Base-by-base conservation (phyloP, 345 rosid species). In the Cardamine resedifolia region DNA sequence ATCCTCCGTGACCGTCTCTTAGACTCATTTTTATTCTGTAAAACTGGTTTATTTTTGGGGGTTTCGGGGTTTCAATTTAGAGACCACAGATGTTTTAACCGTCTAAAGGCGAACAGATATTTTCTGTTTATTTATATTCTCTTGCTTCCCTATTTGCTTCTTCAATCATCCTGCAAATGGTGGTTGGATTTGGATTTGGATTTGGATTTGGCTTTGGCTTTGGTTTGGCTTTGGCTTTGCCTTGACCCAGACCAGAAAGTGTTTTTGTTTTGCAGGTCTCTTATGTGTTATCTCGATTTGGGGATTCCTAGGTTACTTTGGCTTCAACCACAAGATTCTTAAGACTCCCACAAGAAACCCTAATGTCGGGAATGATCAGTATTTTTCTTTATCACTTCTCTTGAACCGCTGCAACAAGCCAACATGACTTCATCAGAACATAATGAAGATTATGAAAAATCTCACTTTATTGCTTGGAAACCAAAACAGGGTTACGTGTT, bases 1-100 rank as follows among this genome's bases (percentile, higher is more conserved):
- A 53, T 52, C 50, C 10, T 58, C 20, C 20, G 47, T 43, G 65
- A 43, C 59, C 49, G 24, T 68, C 69, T n/a, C n/a, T n/a, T 70
- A 11, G 58, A 63, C 64, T 47, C 60, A 70, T 63, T 47, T 64
- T 63, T 27, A 7, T 45, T 28, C 20, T 69, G 50, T 75, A 74
- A 59, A 67, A 59, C 63, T 67, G 43, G 72, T 59, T 58, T 50
- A 47, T 20, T 33, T 16, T 64, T 15, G 9, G 50, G 70, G 55
- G 16, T 36, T 59, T 45, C 10, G 70, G 58, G 73, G 62, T 74
- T 75, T 68, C 62, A 60, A n/a, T 38, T 39, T 30, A 74, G 72
- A 74, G 71, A 73, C 66, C 66, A 74, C 52, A 59, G 21, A 20
- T 67, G 73, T 67, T 66, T 66, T 30, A 74, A 74, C 73, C 28